Base-by-base conservation (phyloP, 1,139 yeast species). In the Yamadazyma dendronema region DNA sequence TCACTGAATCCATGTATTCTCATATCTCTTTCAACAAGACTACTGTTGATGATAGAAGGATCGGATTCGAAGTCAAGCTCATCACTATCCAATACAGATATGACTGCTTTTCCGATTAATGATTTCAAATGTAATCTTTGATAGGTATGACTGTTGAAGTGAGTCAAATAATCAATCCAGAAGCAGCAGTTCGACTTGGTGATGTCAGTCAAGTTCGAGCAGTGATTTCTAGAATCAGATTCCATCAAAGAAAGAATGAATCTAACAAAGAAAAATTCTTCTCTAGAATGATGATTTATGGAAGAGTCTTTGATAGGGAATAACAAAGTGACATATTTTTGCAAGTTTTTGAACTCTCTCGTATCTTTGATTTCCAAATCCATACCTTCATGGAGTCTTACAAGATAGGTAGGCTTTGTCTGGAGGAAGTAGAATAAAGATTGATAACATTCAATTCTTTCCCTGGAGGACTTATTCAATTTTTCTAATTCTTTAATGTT, bases 351-450 rank as follows among this genome's bases (percentile, higher is more conserved):
- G 36, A 48, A 43, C 23, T 51, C 49, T 19, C 43, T 47, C 2
- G 59, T 40, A 3, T 52, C 56, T 19, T 53, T 57, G 9, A 52
- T 39, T 2, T 43, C 48, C 6, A 57, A 46, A 3, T 53, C 51
- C 30, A 58, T 42, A 3, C 53, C 47, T 23, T 53, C 51, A 35
- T 62, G 74, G 28, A 88, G 59, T 22, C 81, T 65, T 1, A 81
- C 72, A 53, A 92, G 72, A 54, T 92, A 92, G 1, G 60, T 60
- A 0, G 96, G 89, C 52, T 86, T 88, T 0, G 96, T 86, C 56
- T 94, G 98, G 28, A 94, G 61, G 31, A 90, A 65, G 51, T 84
- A 92, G 50, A 92, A 83, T 39, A 92, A 57, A 7, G 86, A 83
- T 50, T 85, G 96, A 57, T 84, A 86, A 1, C 79, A 57, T 43